A percentile compares a stretch with the other conserved stretches of the same genome.
These are phyloP conservation scores for Poronia punctata DNA, from an alignment of 495 filamentous ascomycete species.

Conservation along the genomic window DNA sequence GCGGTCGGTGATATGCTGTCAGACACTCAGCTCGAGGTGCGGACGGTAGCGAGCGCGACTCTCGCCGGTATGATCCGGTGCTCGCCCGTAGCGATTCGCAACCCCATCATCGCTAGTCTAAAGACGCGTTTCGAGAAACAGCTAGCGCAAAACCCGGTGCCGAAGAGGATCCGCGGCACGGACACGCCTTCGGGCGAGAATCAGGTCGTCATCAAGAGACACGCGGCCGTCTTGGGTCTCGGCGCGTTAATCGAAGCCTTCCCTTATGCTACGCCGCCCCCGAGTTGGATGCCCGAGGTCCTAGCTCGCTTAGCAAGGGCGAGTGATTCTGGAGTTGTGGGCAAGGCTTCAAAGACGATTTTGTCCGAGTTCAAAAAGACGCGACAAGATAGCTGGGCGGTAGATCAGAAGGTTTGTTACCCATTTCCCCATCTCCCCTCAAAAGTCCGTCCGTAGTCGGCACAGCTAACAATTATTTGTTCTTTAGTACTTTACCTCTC, in stretches of 20 bases:
- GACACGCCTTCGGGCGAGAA: constrained; percentile 77
- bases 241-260: constrained; percentile 94
- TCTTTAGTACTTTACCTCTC: constrained; percentile 74
- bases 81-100: constrained; percentile 76
- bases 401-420: constrained; percentile 81
- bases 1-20: constrained; percentile 91
- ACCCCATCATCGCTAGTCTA: constrained; percentile 64
- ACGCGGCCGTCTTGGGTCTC: constrained; percentile 88
- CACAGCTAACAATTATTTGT: constrained; percentile 21
- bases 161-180: constrained; percentile 60
- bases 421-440: no score
- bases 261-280: constrained; percentile 89
- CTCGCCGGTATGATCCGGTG: constrained; percentile 97
- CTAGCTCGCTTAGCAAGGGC: constrained; percentile 79
- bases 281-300: constrained; percentile 88
- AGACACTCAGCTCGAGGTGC: constrained; percentile 88
- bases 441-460: no score
- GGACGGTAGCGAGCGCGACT: constrained; percentile 84
- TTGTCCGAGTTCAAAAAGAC: constrained; percentile 99
- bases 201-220: constrained; percentile 69
- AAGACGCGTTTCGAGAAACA: constrained; percentile 73
- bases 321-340: constrained; percentile 84
- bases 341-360: constrained; percentile 93
- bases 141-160: constrained; percentile 74
- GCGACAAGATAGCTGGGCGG: constrained; percentile 96